Evolutionary conservation across 192 early-diverging fungal species (phyloP).

Genomic region (Pecoramyces ruminantium): DNA sequence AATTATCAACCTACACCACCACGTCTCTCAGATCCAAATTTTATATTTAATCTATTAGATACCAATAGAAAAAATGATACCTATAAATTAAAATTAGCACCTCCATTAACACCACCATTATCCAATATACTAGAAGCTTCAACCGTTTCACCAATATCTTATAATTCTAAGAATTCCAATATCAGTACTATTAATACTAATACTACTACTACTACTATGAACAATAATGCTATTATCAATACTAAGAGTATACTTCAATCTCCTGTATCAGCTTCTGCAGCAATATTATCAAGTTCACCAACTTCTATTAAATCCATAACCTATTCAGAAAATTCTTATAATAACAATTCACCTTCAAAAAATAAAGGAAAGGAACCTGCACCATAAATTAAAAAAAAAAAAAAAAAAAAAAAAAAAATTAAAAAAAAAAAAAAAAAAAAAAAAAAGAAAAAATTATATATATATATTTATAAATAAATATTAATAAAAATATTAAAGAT

Average conservation of each 20-base stretch:
- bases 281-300: background rate
- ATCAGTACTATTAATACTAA: too few relatives aligned
- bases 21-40: background rate
- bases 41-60: background rate
- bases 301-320: background rate
- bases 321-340: background rate
- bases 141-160: background rate
- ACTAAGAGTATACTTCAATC: background rate
- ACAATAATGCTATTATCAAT: too few relatives aligned
- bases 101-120: background rate
- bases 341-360: background rate
- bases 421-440: too few relatives aligned
- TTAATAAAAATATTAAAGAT: too few relatives aligned
- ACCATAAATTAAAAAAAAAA: background rate
- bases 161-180: too few relatives aligned
- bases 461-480: too few relatives aligned
- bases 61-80: background rate
- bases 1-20: background rate
- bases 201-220: too few relatives aligned
- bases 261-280: background rate
- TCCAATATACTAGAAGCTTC: too few relatives aligned
- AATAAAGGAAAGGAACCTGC: background rate
- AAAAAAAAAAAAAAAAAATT: background rate
- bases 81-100: background rate
- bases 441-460: too few relatives aligned